A percentile compares a stretch with the other conserved stretches of the same genome.
Evolutionary conservation across 2,329 filamentous ascomycete species (phyloP).

Genomic region (Coniochaeta ligniaria): DNA sequence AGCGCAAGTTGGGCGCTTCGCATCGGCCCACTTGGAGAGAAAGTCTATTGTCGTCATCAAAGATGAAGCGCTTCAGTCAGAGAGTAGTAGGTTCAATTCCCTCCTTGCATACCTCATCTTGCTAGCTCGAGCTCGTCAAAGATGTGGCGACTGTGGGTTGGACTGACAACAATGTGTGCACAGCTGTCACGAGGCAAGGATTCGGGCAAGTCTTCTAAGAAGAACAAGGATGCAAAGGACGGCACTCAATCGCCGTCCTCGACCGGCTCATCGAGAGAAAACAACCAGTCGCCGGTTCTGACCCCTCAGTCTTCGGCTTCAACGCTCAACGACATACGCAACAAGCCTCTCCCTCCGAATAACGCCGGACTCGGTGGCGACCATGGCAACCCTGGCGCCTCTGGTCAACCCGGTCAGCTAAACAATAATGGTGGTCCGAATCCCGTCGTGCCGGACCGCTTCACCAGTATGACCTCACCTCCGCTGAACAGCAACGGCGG

Average conservation of each 20-base stretch:
- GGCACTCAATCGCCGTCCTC: conserved; percentile 76
- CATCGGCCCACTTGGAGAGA: conserved; percentile 13
- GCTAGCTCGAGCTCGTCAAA: neutral
- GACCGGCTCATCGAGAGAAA: conserved; percentile 39
- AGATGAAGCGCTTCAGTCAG: conserved; percentile 96
- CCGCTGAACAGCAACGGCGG: conserved; percentile 41
- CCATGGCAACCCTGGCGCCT: conserved; percentile 22
- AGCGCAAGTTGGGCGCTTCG: conserved; percentile 15
- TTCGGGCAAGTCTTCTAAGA: conserved; percentile 74
- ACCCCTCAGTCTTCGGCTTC: conserved; percentile 89
- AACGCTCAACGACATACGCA: conserved; percentile 75
- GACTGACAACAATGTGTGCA: conserved; percentile 46
- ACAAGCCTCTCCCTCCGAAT: conserved; percentile 65
- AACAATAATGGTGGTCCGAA: conserved; percentile 23
- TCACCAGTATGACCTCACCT: conserved; percentile 23
- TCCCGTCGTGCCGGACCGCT: conserved; percentile 26
- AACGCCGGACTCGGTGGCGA: conserved; percentile 37
- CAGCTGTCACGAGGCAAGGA: conserved; percentile 91
- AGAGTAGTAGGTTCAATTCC: conserved; percentile 70
- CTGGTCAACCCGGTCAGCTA: conserved; percentile 31
- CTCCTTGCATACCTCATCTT: conserved; percentile 10
- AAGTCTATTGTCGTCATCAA: conserved; percentile 28
- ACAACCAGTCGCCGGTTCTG: conserved; percentile 53
- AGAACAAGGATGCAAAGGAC: conserved; percentile 65
- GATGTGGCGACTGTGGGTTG: neutral